phyloP scores from a whole-genome alignment of 495 filamentous ascomycete species.

The Physcia stellaris region DNA sequence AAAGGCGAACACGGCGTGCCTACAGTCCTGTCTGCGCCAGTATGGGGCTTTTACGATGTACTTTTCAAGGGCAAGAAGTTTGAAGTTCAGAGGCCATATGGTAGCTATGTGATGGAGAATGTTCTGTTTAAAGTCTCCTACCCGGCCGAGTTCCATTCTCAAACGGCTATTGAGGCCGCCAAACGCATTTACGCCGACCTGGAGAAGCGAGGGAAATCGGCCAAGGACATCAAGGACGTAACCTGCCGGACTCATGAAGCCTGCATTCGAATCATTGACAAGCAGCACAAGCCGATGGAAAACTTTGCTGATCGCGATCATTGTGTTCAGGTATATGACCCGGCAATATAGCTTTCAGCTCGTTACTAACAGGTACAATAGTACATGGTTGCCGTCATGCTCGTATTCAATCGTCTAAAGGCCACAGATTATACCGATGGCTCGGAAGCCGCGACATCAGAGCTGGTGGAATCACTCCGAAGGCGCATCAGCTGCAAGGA shows the following conservation, averaged over 20 bases:
- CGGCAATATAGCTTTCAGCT: background rate
- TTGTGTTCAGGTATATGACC: slow-evolving; percentile 65
- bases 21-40: slow-evolving; percentile 82
- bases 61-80: slow-evolving; percentile 93
- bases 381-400: slow-evolving; percentile 96
- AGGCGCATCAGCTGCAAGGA: slow-evolving; percentile 89
- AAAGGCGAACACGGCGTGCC: slow-evolving; percentile 82
- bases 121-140: slow-evolving; percentile 99
- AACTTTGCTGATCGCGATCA: slow-evolving; percentile 99
- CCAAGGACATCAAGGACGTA: slow-evolving; percentile 84
- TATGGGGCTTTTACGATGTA: slow-evolving; percentile 98
- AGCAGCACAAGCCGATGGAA: slow-evolving; percentile 99
- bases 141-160: slow-evolving; percentile 97
- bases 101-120: slow-evolving; percentile 99
- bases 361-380: slow-evolving; percentile 10
- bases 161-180: slow-evolving; percentile 92
- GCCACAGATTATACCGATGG: slow-evolving; percentile 88
- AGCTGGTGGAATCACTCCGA: slow-evolving; percentile 77
- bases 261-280: slow-evolving; percentile 97
- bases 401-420: slow-evolving; percentile 82
- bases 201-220: slow-evolving; percentile 72
- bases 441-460: slow-evolving; percentile 77
- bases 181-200: slow-evolving; percentile 75
- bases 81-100: slow-evolving; percentile 88
- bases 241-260: slow-evolving; percentile 95